Percentiles rank a stretch among this genome's conserved stretches.
Evolutionary conservation across 208 protist species (phyloP).

Genomic region (Strigomonas culicis): DNA sequence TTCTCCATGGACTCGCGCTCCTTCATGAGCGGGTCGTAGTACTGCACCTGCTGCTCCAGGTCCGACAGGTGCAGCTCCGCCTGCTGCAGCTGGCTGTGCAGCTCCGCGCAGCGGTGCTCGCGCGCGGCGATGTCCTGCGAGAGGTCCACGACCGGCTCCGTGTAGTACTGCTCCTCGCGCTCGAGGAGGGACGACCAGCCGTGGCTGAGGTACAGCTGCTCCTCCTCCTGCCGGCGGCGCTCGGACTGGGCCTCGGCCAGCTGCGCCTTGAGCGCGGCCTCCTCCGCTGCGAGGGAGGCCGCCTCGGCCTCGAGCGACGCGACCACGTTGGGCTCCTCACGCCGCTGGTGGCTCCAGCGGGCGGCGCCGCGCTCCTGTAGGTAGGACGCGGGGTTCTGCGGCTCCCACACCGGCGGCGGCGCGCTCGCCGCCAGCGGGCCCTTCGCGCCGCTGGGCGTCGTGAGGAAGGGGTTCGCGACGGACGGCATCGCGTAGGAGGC

Average conservation of each 20-base stretch:
- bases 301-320: conserved; percentile 42
- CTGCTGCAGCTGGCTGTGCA: conserved; percentile 41
- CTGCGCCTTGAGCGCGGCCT: conserved; percentile 31
- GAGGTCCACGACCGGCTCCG: conserved; percentile 49
- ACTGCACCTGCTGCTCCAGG: conserved; percentile 26
- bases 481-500: conserved; percentile 25
- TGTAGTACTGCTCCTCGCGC: conserved; percentile 74
- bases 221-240: conserved; percentile 37
- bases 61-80: conserved; percentile 29
- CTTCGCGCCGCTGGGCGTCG: conserved; percentile 7
- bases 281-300: conserved; percentile 34
- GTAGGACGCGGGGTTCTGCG: conserved; percentile 20
- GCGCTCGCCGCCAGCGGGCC: conserved; percentile 4
- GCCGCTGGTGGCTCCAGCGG: conserved; percentile 33
- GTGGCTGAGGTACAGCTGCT: conserved; percentile 51
- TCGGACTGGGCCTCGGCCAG: conserved; percentile 35
- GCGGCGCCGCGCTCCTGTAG: conserved; percentile 21
- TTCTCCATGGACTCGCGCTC: conserved; percentile 30
- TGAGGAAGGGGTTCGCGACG: conserved; percentile 27
- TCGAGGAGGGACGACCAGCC: conserved; percentile 63
- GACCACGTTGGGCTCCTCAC: conserved; percentile 22
- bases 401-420: conserved; percentile 1
- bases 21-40: conserved; percentile 34
- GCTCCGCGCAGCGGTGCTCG: conserved; percentile 42
- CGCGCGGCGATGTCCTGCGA: conserved; percentile 33